Conservation (phyloP, 768 basidiomycete species). For the Tulasnella sp. region DNA sequence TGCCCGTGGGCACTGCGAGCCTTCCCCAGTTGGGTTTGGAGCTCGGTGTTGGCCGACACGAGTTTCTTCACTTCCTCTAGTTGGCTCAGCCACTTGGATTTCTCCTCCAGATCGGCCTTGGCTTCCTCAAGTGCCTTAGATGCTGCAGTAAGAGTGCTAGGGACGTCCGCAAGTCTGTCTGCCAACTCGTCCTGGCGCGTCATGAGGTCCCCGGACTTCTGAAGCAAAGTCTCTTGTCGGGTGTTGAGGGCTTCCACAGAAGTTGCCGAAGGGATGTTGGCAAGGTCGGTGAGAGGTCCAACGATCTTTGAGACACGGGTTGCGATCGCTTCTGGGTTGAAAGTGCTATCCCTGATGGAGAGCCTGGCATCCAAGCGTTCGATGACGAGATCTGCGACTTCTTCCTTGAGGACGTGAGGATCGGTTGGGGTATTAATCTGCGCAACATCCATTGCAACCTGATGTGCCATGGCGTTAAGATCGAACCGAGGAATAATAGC, state of each 20-base stretch:
- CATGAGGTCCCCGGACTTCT: conserved; percentile 35
- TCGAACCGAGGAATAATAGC: conserved; percentile 44
- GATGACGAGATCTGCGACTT: conserved; percentile 82
- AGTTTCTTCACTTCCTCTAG: conserved; percentile 64
- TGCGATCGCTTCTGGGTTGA: conserved; percentile 27
- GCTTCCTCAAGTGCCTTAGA: conserved; percentile 46
- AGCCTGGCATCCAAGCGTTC: conserved; percentile 79
- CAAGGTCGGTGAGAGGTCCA: conserved; percentile 40
- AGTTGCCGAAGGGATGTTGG: conserved; percentile 15
- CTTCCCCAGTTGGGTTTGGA: conserved; percentile 68
- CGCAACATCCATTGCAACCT: conserved; percentile 66
- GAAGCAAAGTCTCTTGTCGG: conserved; percentile 21
- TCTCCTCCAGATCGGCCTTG: conserved; percentile 59
- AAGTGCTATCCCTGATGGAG: conserved; percentile 62
- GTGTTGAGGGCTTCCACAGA: conserved; percentile 11
- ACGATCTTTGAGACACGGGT: conserved; percentile 54
- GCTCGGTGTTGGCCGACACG: conserved; percentile 53
- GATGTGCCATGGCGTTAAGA: conserved; percentile 51
- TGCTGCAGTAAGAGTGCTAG: conserved; percentile 45
- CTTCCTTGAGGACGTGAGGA: conserved; percentile 82
- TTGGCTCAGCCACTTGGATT: conserved; percentile 56
- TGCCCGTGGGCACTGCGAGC: conserved; percentile 74
- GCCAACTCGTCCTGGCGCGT: conserved; percentile 47
- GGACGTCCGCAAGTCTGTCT: conserved; percentile 46
- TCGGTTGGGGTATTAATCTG: conserved; percentile 71